Percentiles rank a stretch among this genome's conserved stretches.
phyloP scores from a whole-genome alignment of 2,329 filamentous ascomycete genomes.

The Xylaria multiplex region DNA sequence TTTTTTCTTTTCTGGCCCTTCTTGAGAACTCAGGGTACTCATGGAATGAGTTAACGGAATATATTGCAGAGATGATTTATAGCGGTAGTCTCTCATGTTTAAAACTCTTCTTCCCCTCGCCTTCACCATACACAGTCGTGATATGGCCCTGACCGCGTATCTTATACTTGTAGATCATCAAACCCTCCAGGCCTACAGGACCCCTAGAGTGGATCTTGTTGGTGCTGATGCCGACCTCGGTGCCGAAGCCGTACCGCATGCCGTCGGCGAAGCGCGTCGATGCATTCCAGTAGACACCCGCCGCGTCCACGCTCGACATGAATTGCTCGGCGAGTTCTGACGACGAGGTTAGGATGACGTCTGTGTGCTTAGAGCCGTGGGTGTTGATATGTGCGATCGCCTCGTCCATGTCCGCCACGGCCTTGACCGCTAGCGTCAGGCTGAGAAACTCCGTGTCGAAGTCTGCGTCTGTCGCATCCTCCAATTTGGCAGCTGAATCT shows the following conservation, averaged over 20 bases:
- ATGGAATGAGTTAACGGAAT: not conserved
- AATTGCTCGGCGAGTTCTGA: conserved; percentile 78
- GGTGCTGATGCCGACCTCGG: conserved; percentile 97
- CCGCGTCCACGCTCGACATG: conserved; percentile 85
- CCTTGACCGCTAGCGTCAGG: conserved; percentile 84
- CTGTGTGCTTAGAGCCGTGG: conserved; percentile 94
- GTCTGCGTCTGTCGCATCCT: conserved; percentile 75
- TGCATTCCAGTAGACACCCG: conserved; percentile 96
- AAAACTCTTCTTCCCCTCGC: conserved; percentile 67
- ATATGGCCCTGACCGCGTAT: conserved; percentile 84
- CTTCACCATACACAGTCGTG: conserved; percentile 78
- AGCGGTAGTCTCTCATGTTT: conserved; percentile 64
- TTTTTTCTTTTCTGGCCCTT: not conserved
- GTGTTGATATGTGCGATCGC: conserved; percentile 90
- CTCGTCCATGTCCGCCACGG: conserved; percentile 72
- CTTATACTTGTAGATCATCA: conserved; percentile 98
- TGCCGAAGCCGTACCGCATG: conserved; percentile 97
- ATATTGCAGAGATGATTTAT: not conserved
- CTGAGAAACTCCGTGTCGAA: conserved; percentile 91
- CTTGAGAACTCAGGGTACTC: conserved; percentile 1
- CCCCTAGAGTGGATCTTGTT: conserved; percentile 98
- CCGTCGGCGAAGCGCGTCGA: conserved; percentile 95
- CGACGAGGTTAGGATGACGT: conserved; percentile 83
- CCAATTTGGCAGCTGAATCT: conserved; percentile 59
- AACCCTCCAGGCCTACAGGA: conserved; percentile 90